Conservation (phyloP, 768 basidiomycete species). For the Flagelloscypha sp. region DNA sequence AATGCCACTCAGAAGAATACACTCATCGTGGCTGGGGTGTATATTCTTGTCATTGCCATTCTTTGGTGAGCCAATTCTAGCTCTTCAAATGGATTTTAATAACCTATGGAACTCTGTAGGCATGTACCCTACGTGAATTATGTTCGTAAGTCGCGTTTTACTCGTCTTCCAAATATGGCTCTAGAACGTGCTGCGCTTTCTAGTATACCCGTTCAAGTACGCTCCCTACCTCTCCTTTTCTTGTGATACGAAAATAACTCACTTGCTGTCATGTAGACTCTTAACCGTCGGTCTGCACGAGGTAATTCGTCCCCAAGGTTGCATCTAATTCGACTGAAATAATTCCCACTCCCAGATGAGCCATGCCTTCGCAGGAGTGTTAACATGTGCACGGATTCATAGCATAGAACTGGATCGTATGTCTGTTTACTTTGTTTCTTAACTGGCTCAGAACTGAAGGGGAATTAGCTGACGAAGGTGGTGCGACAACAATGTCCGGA, state of each 20-base stretch:
- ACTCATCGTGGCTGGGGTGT: slow-evolving; percentile 71
- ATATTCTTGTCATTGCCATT: slow-evolving; percentile 68
- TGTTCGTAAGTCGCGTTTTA: slow-evolving; percentile 34
- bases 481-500: slow-evolving; percentile 80
- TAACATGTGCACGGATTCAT: slow-evolving; percentile 82
- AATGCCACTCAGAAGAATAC: slow-evolving; percentile 68
- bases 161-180: slow-evolving; percentile 3
- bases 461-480: slow-evolving; percentile 73
- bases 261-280: slow-evolving; percentile 33
- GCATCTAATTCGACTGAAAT: neutral
- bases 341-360: slow-evolving; percentile 51
- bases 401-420: slow-evolving; percentile 82
- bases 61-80: slow-evolving; percentile 57
- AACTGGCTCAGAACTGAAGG: slow-evolving; percentile 8
- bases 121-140: slow-evolving; percentile 67
- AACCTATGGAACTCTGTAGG: slow-evolving; percentile 30
- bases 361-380: slow-evolving; percentile 71
- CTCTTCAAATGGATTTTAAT: slow-evolving; percentile 3
- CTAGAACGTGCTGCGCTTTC: slow-evolving; percentile 8
- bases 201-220: slow-evolving; percentile 91
- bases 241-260: slow-evolving; percentile 1
- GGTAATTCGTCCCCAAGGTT: slow-evolving; percentile 27
- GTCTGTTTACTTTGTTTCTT: slow-evolving; percentile 18
- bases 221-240: slow-evolving; percentile 15
- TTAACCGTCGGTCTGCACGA: slow-evolving; percentile 88